Evolutionary conservation across 805 yeast genomes (phyloP), one percentile per base, ranked within the genome.

Genomic region (Starmerella sp.): DNA sequence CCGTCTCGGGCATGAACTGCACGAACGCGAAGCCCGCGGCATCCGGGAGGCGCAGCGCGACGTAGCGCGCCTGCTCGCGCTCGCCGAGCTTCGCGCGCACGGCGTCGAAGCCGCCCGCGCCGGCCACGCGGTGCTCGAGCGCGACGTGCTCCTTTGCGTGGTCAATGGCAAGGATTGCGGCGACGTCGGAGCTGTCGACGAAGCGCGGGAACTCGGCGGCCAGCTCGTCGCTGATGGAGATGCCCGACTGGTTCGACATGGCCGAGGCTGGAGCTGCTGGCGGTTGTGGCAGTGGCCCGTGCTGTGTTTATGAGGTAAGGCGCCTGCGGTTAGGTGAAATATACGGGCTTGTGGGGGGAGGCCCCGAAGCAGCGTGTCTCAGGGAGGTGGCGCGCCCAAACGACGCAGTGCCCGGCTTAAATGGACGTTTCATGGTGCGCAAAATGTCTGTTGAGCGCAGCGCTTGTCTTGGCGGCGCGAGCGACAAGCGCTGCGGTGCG

Each of bases 1-100:
- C 86, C 51, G 69, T 69, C 67, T 91, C 97, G 0, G 98, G 97
- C 52, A 91, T 90, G 70, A 77, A 90, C 22, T 93, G 81, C 47
- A 89, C 77, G 63, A 91, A 89, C 3, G 79, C 75, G 57, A 71
- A 74, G n/a, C 64, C 65, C 7, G 57, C 60, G 39, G 48, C 57
- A 1, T 54, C 50, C 4, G 55, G 56, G 4, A 57, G 51, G 45
- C 73, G 72, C 39, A 79, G 66, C 17, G 81, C 66, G 22, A 84
- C 63, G 61, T 82, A 84, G 13, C 71, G 62, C 13, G 87, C 80
- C 29, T 71, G 74, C 2, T 65, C 60, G 29, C 70, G 62, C 7
- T 62, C 34, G n/a, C 63, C 69, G 7, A 79, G 60, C 6, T 61
- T 50, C 17, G 60, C 60, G 54, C 76, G 72, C 45, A 77, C 76